Conservation (phyloP, 1,284 basidiomycete species). For the Ganoderma multipileum region DNA sequence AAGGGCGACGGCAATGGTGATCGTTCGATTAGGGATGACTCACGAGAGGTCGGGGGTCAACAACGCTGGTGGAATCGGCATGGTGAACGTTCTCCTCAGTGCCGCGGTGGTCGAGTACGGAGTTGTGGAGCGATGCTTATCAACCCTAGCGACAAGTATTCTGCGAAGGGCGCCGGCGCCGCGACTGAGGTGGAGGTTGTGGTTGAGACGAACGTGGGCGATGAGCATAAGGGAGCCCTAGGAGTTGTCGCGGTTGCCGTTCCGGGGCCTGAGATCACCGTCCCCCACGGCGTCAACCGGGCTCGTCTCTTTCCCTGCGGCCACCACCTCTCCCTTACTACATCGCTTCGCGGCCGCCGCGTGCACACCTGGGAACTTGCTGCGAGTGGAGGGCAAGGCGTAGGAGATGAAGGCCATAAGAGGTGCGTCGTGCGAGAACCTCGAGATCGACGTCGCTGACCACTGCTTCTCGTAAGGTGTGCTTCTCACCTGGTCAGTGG, state of each 20-base stretch:
- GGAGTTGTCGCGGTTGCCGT: background rate
- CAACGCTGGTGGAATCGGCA: slow-evolving; percentile 40
- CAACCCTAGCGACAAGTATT: background rate
- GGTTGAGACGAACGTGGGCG: slow-evolving; percentile 22
- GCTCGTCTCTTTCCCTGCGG: background rate
- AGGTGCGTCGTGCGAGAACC: slow-evolving; percentile 47
- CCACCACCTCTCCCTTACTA: background rate
- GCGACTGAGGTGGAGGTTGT: slow-evolving; percentile 3
- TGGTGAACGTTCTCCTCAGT: slow-evolving; percentile 23
- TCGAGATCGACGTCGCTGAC: slow-evolving; percentile 11
- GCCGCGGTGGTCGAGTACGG: slow-evolving; percentile 3
- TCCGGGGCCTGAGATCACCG: slow-evolving; percentile 15
- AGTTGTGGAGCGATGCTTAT: background rate
- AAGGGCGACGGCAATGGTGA: slow-evolving; percentile 1
- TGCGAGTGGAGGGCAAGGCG: background rate
- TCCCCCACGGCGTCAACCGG: slow-evolving; percentile 6
- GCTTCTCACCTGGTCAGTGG: slow-evolving; percentile 73
- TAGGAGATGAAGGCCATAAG: slow-evolving; percentile 67
- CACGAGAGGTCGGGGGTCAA: slow-evolving; percentile 38
- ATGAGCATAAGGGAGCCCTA: slow-evolving; percentile 19
- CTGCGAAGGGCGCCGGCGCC: background rate
- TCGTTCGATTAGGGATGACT: slow-evolving; percentile 21
- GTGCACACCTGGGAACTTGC: background rate
- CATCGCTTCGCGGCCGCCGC: background rate
- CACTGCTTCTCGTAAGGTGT: slow-evolving; percentile 53